Conservation (phyloP, 306 rosid species). For the Medicago ruthenica region DNA sequence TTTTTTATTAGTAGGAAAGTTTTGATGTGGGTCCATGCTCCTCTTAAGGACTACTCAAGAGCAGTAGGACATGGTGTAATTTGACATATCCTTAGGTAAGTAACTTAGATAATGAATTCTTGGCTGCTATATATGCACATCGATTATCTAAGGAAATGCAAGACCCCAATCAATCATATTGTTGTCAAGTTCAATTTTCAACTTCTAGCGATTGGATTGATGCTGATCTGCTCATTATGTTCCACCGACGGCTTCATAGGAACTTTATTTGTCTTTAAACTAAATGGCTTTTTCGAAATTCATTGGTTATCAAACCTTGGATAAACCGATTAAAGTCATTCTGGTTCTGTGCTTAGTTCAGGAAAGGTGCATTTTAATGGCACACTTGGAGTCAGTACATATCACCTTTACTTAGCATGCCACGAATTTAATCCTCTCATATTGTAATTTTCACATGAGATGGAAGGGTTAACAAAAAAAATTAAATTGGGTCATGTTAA, state of each 20-base stretch:
- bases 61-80: slow-evolving; percentile 11
- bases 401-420: slow-evolving; percentile 1
- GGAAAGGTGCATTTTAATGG: background rate
- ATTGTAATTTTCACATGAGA: too few species aligned
- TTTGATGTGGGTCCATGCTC: slow-evolving; percentile 26
- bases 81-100: slow-evolving; percentile 28
- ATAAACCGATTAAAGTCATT: background rate
- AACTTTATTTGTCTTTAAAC: background rate
- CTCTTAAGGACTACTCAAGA: slow-evolving; percentile 26
- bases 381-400: background rate
- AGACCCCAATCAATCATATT: slow-evolving; percentile 1
- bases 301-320: background rate
- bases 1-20: background rate
- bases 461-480: too few species aligned
- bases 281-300: background rate
- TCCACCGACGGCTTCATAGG: background rate
- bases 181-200: slow-evolving; percentile 17
- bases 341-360: background rate
- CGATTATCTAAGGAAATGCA: slow-evolving; percentile 10
- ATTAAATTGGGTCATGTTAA: too few species aligned
- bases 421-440: background rate
- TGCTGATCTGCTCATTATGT: background rate
- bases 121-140: slow-evolving; percentile 10
- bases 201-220: slow-evolving; percentile 1
- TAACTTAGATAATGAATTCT: slow-evolving; percentile 18